Evolutionary conservation across 2,329 filamentous ascomycete genomes (phyloP).

Genomic region (Geosmithia flava): DNA sequence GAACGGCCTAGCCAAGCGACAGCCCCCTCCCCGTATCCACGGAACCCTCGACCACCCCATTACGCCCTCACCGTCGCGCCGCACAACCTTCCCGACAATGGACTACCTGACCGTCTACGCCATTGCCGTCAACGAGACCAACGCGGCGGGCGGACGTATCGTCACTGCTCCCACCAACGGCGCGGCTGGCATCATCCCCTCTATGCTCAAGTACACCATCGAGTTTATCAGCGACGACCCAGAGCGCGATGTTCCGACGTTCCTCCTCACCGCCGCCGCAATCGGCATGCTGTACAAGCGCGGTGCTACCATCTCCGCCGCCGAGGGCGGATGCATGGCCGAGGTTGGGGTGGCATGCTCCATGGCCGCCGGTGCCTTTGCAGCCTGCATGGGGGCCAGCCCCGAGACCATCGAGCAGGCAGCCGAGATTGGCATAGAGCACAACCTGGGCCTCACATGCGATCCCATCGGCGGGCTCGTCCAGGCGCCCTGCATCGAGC

Average conservation of each 20-base stretch:
- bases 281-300: constrained; percentile 42
- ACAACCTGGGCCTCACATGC: constrained; percentile 36
- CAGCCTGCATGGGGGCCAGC: constrained; percentile 36
- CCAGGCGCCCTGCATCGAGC: constrained; percentile 37
- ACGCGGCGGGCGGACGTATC: constrained; percentile 35
- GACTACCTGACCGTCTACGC: constrained; percentile 37
- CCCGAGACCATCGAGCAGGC: constrained; percentile 37
- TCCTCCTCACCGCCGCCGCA: constrained; percentile 33
- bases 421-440: constrained; percentile 39
- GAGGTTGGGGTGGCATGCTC: constrained; percentile 39
- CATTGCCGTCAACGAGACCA: constrained; percentile 40
- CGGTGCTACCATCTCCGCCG: constrained; percentile 36
- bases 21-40: constrained; percentile 25
- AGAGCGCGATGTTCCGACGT: constrained; percentile 34
- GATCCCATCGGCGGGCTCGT: constrained; percentile 37
- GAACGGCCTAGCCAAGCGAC: neutral
- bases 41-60: constrained; percentile 33
- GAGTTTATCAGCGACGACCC: constrained; percentile 37
- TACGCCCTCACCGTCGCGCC: constrained; percentile 28
- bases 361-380: constrained; percentile 37
- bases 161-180: constrained; percentile 39
- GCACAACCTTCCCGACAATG: constrained; percentile 35
- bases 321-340: constrained; percentile 40
- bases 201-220: constrained; percentile 35
- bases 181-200: constrained; percentile 36